These are phyloP conservation scores for Suillus variegatus DNA, from an alignment of 768 basidiomycete genomes.

Conservation along the genomic window DNA sequence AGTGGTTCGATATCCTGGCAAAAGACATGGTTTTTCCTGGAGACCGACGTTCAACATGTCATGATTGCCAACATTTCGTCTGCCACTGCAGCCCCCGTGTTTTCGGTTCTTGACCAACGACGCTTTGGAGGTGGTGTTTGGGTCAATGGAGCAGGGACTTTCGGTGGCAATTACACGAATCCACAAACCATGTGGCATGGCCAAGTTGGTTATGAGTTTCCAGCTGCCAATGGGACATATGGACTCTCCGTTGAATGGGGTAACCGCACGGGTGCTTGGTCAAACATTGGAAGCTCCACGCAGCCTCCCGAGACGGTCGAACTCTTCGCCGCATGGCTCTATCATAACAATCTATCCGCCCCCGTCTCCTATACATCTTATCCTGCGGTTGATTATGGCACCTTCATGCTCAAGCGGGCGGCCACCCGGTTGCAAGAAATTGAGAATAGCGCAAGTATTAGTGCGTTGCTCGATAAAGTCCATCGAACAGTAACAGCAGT, in stretches of 20 bases:
- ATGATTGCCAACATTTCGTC: constrained; percentile 56
- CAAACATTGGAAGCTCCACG: constrained; percentile 60
- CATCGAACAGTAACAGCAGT: constrained; percentile 48
- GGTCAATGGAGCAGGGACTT: constrained; percentile 37
- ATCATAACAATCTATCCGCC: constrained; percentile 37
- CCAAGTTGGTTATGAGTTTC: constrained; percentile 61
- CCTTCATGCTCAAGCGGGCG: constrained; percentile 43
- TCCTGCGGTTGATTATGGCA: constrained; percentile 45
- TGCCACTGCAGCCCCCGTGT: constrained; percentile 46
- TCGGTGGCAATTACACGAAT: constrained; percentile 6
- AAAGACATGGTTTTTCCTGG: constrained; percentile 76
- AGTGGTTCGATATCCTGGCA: constrained; percentile 58
- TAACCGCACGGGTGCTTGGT: constrained; percentile 59
- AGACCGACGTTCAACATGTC: constrained; percentile 62
- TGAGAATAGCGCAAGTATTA: constrained; percentile 48
- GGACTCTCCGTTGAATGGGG: constrained; percentile 45
- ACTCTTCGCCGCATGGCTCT: constrained; percentile 65
- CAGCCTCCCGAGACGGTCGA: constrained; percentile 59
- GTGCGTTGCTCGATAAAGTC: constrained; percentile 51
- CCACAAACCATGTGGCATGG: constrained; percentile 61
- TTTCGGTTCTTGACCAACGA: constrained; percentile 70
- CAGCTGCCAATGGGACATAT: constrained; percentile 22
- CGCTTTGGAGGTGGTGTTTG: constrained; percentile 44
- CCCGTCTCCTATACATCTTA: constrained; percentile 56
- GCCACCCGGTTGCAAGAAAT: constrained; percentile 36